Base-by-base conservation (phyloP, 345 rosid genomes). In the Erysimum cheiranthoides region DNA sequence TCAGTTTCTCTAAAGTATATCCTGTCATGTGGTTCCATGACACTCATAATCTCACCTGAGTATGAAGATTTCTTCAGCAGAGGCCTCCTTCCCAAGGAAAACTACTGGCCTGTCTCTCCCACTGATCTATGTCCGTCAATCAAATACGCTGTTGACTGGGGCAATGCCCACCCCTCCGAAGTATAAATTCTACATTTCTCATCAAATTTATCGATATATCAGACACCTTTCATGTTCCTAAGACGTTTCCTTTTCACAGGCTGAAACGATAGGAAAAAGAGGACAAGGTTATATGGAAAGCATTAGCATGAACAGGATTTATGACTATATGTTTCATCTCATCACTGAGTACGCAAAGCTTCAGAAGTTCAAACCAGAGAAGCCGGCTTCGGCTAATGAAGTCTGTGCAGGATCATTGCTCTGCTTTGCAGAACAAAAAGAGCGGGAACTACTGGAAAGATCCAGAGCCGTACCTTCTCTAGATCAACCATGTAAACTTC, bases 1-100 rank as follows among this genome's bases (percentile, higher is more conserved):
- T 92, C 98, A 17, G 98, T 94, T 73, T 92, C 96, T 82, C 82
- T 94, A 75, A 94, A 94, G 81, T 94, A 94, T 68, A 92, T 94
- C 66, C 18, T 94, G 58, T 84, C 98, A 2, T 94, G 98, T 63
- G 93, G 94, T 73, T 90, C 97, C 18, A 82, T 89, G 70, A 68
- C 96, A 28, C 85, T 94, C 25, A 82, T 92, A 60, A 90, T 94
- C 78, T 68, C 97, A 62, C 92, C 96, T 0, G 78, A 86, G 66
- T 90, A 90, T 64, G 95, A 94, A 79, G 97, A 94, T 80, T 92
- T 94, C 88, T 92, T 94, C 77, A 86, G 86, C 50, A 91, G 97
- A 21, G 95, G 91, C 17, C 93, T 94, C 51, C 63, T 88, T 68
- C 93, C 98, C 3, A 73, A 60, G 78, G 68, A 81, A 31, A 89